Conservation (phyloP, 2,329 filamentous ascomycete genomes). For the Fusarium praegraminearum region DNA sequence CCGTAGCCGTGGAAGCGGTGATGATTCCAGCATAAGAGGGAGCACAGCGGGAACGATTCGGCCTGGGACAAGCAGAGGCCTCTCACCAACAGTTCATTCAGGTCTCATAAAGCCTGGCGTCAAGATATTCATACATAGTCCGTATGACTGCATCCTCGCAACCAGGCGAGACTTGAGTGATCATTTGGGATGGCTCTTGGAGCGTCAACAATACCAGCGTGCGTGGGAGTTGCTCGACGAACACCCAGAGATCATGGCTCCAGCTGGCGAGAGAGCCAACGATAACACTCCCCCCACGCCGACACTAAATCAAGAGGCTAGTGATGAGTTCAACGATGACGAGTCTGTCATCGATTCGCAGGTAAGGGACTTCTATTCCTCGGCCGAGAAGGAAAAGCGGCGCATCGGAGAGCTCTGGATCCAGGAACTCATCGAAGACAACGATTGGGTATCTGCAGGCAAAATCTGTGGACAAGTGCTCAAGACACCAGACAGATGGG, state of each 20-base stretch:
- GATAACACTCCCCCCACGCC: conserved; percentile 58
- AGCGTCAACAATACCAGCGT: conserved; percentile 82
- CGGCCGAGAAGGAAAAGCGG: conserved; percentile 86
- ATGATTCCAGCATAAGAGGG: conserved; percentile 65
- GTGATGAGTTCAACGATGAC: conserved; percentile 81
- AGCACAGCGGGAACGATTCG: conserved; percentile 52
- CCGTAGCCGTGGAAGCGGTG: conserved; percentile 69
- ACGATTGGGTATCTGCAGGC: conserved; percentile 83
- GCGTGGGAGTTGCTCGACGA: conserved; percentile 92
- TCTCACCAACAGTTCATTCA: conserved; percentile 60
- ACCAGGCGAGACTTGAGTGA: conserved; percentile 89
- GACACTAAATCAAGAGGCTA: conserved; percentile 54
- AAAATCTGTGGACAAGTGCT: conserved; percentile 86
- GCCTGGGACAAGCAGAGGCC: conserved; percentile 44
- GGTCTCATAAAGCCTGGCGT: conserved; percentile 67
- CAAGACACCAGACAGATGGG: conserved; percentile 83
- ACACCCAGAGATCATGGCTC: conserved; percentile 78
- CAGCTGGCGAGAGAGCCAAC: conserved; percentile 54
- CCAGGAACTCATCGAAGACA: conserved; percentile 80
- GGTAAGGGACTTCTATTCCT: conserved; percentile 69
- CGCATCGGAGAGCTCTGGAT: conserved; percentile 95
- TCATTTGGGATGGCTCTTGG: conserved; percentile 86
- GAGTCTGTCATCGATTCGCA: conserved; percentile 66
- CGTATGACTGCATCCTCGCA: conserved; percentile 94
- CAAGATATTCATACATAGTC: conserved; percentile 94